Evolutionary conservation across 2,329 filamentous ascomycete genomes (phyloP).

Genomic region (Penicillium sumatraense): DNA sequence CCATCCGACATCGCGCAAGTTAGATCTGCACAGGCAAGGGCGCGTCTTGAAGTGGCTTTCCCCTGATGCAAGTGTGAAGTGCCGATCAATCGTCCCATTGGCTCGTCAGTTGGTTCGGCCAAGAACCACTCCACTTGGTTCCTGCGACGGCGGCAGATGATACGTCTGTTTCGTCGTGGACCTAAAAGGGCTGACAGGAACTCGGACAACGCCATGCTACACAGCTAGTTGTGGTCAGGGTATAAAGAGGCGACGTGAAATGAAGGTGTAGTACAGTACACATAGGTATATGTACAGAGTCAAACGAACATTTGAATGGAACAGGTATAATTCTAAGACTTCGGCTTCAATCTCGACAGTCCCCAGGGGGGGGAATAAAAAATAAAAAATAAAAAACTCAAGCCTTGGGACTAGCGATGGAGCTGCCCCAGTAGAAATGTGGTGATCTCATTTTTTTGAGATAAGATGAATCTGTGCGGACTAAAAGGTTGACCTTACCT

Average conservation of each 20-base stretch:
- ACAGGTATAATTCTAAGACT: too few relatives aligned
- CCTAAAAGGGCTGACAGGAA: neutral
- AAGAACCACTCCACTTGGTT: constrained; percentile 1
- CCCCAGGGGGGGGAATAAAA: neutral
- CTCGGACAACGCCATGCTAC: neutral
- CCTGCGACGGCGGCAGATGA: neutral
- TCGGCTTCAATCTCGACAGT: too few relatives aligned
- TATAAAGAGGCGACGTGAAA: neutral
- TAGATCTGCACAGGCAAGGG: neutral
- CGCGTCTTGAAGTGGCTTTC: constrained; percentile 1
- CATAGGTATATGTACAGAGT: neutral
- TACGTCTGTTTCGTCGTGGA: neutral
- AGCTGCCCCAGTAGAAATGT: neutral
- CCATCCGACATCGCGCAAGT: neutral
- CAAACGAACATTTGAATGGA: too few relatives aligned
- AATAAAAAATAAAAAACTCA: neutral
- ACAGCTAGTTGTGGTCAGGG: too few relatives aligned
- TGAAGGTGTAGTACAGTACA: neutral
- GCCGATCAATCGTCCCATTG: neutral
- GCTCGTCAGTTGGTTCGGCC: neutral
- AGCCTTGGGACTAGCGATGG: neutral
- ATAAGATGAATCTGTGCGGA: neutral
- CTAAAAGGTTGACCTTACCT: neutral
- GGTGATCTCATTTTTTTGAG: neutral
- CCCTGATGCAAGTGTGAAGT: constrained; percentile 4